Base-by-base conservation (phyloP, 257 asterid species). In the Solanum microdontum region DNA sequence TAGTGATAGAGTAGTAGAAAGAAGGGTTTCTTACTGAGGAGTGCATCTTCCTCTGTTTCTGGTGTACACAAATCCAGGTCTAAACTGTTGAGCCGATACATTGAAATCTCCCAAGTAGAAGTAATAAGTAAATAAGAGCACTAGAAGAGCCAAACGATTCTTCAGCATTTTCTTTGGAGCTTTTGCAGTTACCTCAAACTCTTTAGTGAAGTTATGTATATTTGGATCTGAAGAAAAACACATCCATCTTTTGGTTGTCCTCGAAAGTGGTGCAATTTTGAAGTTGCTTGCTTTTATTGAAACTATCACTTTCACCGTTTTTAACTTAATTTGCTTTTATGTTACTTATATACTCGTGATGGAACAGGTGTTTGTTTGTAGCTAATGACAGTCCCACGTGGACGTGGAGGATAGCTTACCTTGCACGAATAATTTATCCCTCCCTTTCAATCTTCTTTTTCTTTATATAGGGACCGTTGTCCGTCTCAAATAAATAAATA, bases 31-130 rank as follows among this genome's bases (percentile, higher is more conserved):
- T 90, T 91, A 96, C 97, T 93, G 95, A 10, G 98, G 95, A 84
- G 95, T 94, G 95, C 99, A 96, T 89, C 88, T 94, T 83, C 97
- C 95, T 88, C 95, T 88, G 89, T 89, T 88, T 90, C 99, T 93
- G n/a, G 97, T 88, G 95, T 91, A 96, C 69, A 90, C 84, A 48
- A 96, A 96, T 0, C 99, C 99, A 37, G 98, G 97, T 45, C 89
- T 39, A 86, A 86, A 82, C 33, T 34, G 83, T 28, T 60, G 87
- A 12, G 84, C 92, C 83, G 84, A 86, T 51, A 80, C 91, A 24
- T 40, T 33, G 87, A 26, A 3, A 83, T 32, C 33, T 89, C 88
- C 64, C 75, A 85, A 34, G 76, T 68, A 68, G 23, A 69, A 30
- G 79, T 15, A 70, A 10, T 23, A 73, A 33, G 28, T 73, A 33